phyloP scores from a whole-genome alignment of 1,284 basidiomycete species.

The Thecaphora thlaspeos region DNA sequence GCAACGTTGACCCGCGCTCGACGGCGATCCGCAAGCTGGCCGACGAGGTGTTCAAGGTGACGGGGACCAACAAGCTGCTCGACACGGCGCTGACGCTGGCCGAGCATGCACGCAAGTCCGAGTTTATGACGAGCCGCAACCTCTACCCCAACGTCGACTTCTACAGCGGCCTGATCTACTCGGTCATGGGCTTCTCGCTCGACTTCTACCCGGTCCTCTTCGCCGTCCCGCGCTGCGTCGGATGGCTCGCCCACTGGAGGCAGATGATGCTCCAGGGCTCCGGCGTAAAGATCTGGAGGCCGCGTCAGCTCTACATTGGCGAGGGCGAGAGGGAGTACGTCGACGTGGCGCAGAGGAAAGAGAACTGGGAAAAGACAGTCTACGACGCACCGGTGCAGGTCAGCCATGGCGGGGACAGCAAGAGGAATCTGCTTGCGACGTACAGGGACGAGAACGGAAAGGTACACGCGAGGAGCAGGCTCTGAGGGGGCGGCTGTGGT shows the following conservation, averaged over 20 bases:
- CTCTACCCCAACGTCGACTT: conserved; percentile 15
- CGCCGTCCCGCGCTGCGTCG: conserved; percentile 81
- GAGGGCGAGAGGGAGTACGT: conserved; percentile 4
- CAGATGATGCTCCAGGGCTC: conserved; percentile 42
- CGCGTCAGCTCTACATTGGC: conserved; percentile 9
- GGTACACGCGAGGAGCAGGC: not conserved
- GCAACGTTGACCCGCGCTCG: conserved; percentile 71
- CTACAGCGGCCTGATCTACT: conserved; percentile 70
- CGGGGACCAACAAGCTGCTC: conserved; percentile 75
- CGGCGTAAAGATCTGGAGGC: conserved; percentile 11
- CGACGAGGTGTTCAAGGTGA: conserved; percentile 68
- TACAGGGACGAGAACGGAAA: conserved; percentile 4
- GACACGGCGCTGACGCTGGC: conserved; percentile 84
- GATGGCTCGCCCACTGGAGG: conserved; percentile 84
- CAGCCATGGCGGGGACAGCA: conserved; percentile 1
- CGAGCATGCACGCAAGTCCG: conserved; percentile 80
- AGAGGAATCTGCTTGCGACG: conserved; percentile 2
- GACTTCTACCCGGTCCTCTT: conserved; percentile 89
- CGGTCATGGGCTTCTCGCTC: conserved; percentile 82
- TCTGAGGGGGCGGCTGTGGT: not conserved
- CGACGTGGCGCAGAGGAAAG: not conserved
- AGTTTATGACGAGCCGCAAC: conserved; percentile 63
- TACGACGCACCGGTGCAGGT: conserved; percentile 1
- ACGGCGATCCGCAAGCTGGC: conserved; percentile 83
- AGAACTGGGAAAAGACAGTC: not conserved